A percentile compares a stretch with the other conserved stretches of the same genome.
Evolutionary conservation across 257 asterid genomes (phyloP).

Genomic region (Primulina huaijiensis): DNA sequence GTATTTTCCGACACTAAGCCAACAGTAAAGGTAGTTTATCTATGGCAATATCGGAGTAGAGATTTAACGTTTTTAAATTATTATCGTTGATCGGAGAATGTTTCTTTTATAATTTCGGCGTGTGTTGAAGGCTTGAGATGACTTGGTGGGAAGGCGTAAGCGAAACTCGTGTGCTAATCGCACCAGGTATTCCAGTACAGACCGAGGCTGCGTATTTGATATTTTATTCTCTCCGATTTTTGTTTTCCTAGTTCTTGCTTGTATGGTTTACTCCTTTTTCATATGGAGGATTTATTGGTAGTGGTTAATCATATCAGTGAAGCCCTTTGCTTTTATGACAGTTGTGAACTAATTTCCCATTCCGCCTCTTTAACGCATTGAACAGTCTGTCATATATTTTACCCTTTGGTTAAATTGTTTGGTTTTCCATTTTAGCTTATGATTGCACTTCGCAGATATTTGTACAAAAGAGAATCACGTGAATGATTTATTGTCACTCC

Average conservation of each 20-base stretch:
- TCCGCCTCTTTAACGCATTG: neutral
- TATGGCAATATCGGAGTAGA: neutral
- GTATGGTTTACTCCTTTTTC: neutral
- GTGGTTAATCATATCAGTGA: neutral
- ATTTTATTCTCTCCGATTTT: neutral
- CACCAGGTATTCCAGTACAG: constrained; percentile 46
- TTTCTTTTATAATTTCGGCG: neutral
- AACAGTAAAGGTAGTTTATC: neutral
- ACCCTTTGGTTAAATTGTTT: constrained; percentile 22
- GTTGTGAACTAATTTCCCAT: neutral
- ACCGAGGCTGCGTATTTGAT: neutral
- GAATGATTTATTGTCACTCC: constrained; percentile 56
- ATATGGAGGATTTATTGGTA: neutral
- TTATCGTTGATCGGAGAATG: constrained; percentile 13
- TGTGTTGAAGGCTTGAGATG: constrained; percentile 40
- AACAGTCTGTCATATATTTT: neutral
- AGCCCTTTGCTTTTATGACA: neutral
- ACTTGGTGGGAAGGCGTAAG: constrained; percentile 69
- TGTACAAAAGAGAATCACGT: constrained; percentile 39
- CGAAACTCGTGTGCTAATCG: constrained; percentile 72
- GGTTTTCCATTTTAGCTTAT: constrained; percentile 11
- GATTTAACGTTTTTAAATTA: neutral
- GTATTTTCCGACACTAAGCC: too few species aligned
- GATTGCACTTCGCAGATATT: constrained; percentile 43
- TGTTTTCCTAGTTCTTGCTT: neutral